Evolutionary conservation across 1,284 basidiomycete genomes (phyloP).

Genomic region (Trichosporon sp.): DNA sequence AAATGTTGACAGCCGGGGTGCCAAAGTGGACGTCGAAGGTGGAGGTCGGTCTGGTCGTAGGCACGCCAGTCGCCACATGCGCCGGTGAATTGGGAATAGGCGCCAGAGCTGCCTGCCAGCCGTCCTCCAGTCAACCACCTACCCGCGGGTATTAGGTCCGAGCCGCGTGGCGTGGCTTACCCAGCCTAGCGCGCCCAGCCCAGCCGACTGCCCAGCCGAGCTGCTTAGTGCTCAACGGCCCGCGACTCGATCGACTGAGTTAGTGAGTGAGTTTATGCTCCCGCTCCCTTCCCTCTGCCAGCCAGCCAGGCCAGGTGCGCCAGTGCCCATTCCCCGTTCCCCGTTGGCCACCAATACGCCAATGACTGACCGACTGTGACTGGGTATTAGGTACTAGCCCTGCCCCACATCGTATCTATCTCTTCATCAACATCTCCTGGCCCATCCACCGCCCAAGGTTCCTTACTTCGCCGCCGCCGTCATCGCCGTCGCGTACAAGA

Average conservation of each 20-base stretch:
- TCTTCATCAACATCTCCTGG: background rate
- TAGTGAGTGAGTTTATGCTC: background rate
- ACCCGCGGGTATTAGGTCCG: background rate
- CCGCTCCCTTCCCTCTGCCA: background rate
- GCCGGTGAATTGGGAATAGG: background rate
- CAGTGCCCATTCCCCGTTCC: background rate
- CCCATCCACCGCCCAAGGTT: background rate
- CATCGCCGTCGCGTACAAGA: background rate
- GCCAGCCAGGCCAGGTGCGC: no score
- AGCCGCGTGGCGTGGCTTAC: background rate
- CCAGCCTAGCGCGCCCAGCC: background rate
- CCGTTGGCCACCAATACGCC: background rate
- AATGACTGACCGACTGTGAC: no score
- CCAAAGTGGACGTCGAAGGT: slow-evolving; percentile 2
- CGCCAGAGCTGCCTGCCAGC: no score
- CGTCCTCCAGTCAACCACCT: no score
- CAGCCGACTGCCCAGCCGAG: no score
- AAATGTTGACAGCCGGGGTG: background rate
- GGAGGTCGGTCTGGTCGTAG: background rate
- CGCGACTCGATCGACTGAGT: background rate
- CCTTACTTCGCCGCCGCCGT: background rate
- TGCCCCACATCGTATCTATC: background rate
- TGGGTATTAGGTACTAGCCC: background rate
- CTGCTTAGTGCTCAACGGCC: no score
- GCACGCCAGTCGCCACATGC: background rate